Evolutionary conservation across 352 stramenopile genomes (phyloP), one percentile per base, ranked within the genome.

Genomic region (Elongisporangium undulatum): DNA sequence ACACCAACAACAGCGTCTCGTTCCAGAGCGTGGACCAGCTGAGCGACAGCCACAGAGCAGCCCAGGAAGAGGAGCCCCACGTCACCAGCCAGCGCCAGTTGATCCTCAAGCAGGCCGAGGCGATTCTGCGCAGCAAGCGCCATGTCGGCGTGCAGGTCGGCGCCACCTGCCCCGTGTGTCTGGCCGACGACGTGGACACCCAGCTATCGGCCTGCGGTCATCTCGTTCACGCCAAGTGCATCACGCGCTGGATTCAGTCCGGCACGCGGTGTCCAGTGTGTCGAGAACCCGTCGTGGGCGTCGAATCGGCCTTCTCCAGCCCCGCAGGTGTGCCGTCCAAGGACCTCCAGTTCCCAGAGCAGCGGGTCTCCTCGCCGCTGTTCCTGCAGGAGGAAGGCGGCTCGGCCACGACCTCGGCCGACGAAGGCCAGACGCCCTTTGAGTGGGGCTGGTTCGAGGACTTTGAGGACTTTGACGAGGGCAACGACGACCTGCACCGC

Each of bases 391-490:
- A 41, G 29, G 29, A 41, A 41, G 29, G 9, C 29, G 29, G 29
- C 29, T 41, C 29, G 9, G 29, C 29, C 29, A 41, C 29, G 29
- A 41, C 29, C 34, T 67, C 61, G 3, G 59, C 68, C 9, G 60
- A 67, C 38, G 63, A 62, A 16, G 56, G 68, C 29, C 29, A 41
- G 29, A 41, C 29, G 5, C 29, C 29, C 54, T 86, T 79, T 51
- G 85, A 85, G 49, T 94, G 85, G 85, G 83, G 83, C 29, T 92
- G 83, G 83, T 93, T 93, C 51, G 77, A 93, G 64, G 79, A 93
- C 66, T 90, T 92, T 67, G 82, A 84, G 57, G 77, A 94, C 38
- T 68, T 73, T 39, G 72, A 85, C 13, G 72, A 82, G 39, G 62
- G 64, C n/a, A 72, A 81, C 55, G 68, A 68, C 3, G 77, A 84